Percentiles rank a stretch among this genome's conserved stretches.
Evolutionary conservation across 2,329 filamentous ascomycete genomes (phyloP).

Genomic region (Geosmithia morbida): DNA sequence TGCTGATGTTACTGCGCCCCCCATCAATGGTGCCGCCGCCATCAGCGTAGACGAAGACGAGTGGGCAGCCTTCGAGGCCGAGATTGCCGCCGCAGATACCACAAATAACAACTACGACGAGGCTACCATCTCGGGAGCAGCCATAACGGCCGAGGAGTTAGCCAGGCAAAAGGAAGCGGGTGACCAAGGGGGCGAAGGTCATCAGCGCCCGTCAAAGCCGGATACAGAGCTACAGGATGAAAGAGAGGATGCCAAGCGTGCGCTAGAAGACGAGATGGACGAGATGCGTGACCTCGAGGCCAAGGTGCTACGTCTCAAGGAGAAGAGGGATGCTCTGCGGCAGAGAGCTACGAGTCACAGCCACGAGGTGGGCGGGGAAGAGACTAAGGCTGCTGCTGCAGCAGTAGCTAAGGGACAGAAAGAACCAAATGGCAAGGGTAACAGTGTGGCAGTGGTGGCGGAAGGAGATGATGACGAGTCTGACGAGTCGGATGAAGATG

Average conservation of each 20-base stretch:
- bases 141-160: constrained; percentile 49
- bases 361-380: constrained; percentile 9
- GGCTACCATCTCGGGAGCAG: constrained; percentile 54
- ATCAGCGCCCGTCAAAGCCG: constrained; percentile 34
- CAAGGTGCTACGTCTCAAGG: constrained; percentile 52
- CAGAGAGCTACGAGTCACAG: constrained; percentile 15
- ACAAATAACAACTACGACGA: constrained; percentile 25
- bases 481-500: constrained; percentile 33
- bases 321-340: constrained; percentile 53
- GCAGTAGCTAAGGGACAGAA: constrained; percentile 1
- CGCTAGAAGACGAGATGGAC: constrained; percentile 65
- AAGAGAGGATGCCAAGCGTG: constrained; percentile 59
- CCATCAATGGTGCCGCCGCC: constrained; percentile 3
- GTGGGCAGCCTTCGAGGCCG: constrained; percentile 78
- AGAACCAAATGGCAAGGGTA: constrained; percentile 11
- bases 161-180: constrained; percentile 13
- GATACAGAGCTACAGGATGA: constrained; percentile 49
- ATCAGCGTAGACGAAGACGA: constrained; percentile 52
- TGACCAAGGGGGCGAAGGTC: constrained; percentile 28
- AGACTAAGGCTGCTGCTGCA: constrained; percentile 1
- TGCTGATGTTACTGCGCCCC: constrained; percentile 6
- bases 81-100: constrained; percentile 43
- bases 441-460: constrained; percentile 11
- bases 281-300: constrained; percentile 71
- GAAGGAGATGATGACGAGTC: constrained; percentile 24